Conservation (phyloP, 257 asterid genomes). For the Scutellaria barbata region DNA sequence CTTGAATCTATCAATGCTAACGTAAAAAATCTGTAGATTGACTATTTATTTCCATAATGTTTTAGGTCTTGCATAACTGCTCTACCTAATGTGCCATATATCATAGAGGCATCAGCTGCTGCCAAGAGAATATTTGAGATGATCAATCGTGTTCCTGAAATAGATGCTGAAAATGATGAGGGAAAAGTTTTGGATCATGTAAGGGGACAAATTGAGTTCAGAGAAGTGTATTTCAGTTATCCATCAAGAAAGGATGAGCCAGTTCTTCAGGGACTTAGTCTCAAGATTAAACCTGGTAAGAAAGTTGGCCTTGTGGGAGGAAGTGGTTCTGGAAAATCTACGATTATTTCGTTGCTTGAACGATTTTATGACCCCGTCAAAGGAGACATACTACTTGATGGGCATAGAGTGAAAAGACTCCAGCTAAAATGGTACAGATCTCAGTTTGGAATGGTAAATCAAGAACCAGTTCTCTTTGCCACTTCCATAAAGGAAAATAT, state of each 20-base stretch:
- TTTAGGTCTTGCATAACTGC: constrained; percentile 43
- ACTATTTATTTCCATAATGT: neutral
- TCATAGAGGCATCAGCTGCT: constrained; percentile 47
- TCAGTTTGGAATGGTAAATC: constrained; percentile 61
- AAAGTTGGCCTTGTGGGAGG: constrained; percentile 51
- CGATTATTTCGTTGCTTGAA: constrained; percentile 54
- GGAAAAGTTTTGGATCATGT: constrained; percentile 35
- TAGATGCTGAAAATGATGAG: constrained; percentile 34
- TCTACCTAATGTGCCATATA: constrained; percentile 48
- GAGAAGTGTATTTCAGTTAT: constrained; percentile 46
- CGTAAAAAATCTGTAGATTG: neutral
- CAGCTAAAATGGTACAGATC: constrained; percentile 57
- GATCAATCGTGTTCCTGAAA: constrained; percentile 44
- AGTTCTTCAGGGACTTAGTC: constrained; percentile 40
- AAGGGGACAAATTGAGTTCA: constrained; percentile 51
- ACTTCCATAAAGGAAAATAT: constrained; percentile 56
- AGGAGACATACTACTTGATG: constrained; percentile 60
- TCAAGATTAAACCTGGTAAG: constrained; percentile 45
- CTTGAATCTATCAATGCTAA: neutral
- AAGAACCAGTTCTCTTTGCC: constrained; percentile 60
- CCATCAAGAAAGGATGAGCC: constrained; percentile 47
- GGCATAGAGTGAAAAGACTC: constrained; percentile 47
- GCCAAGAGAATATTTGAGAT: constrained; percentile 44
- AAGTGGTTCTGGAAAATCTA: constrained; percentile 52
- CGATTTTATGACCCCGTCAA: constrained; percentile 53